Conservation (phyloP, 495 filamentous ascomycete genomes). For the Trichoderma orchidacearum region DNA sequence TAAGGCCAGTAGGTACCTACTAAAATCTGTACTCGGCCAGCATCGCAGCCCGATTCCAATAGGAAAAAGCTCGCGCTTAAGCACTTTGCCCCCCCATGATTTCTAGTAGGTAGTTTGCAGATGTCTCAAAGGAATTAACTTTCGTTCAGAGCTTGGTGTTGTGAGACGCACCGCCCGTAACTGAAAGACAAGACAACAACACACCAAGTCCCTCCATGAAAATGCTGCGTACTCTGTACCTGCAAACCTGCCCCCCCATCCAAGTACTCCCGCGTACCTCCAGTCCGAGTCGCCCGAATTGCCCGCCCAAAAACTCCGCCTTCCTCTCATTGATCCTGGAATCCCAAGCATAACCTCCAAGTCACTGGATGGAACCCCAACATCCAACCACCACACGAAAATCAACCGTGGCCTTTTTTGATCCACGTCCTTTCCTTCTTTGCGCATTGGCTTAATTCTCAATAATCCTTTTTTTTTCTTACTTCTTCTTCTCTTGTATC, state of each 20-base stretch:
- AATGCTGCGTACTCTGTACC: too few relatives aligned
- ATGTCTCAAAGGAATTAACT: too few relatives aligned
- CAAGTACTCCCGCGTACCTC: too few relatives aligned
- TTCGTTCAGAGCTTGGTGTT: too few relatives aligned
- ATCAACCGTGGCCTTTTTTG: background rate
- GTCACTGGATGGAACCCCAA: background rate
- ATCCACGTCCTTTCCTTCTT: background rate
- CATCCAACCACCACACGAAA: background rate
- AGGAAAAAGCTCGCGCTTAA: too few relatives aligned
- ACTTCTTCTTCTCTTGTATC: background rate
- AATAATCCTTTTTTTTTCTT: slow-evolving; percentile 1
- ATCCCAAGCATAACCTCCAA: background rate
- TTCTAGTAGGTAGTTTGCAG: too few relatives aligned
- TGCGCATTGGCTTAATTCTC: slow-evolving; percentile 1
- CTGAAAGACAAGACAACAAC: too few relatives aligned
- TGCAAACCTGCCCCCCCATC: background rate
- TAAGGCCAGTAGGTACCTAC: too few relatives aligned
- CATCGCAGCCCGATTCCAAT: too few relatives aligned
- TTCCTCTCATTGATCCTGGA: background rate
- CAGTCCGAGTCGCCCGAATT: background rate
- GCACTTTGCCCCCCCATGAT: too few relatives aligned
- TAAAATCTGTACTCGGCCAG: too few relatives aligned
- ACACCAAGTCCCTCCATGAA: background rate
- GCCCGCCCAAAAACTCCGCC: background rate
- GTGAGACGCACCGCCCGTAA: too few relatives aligned